A percentile compares a stretch with the other conserved stretches of the same genome.
Conservation (phyloP, 2,329 filamentous ascomycete genomes). For the Plectosphaerella plurivora region DNA sequence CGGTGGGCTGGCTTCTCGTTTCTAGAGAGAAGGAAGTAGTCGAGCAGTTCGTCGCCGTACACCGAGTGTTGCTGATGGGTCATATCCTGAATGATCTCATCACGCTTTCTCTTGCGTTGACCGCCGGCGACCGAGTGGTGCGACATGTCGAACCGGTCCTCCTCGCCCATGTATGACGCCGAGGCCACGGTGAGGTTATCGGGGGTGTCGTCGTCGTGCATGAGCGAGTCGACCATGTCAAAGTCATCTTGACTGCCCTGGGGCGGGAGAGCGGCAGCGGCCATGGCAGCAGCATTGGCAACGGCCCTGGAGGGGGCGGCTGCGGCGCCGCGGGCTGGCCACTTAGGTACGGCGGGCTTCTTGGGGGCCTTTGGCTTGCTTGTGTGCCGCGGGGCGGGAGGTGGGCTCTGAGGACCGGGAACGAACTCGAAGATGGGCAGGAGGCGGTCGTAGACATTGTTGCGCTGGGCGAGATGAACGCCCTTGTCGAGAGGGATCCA, state of each 20-base stretch:
- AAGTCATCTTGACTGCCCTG: slow-evolving; percentile 49
- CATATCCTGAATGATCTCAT: slow-evolving; percentile 55
- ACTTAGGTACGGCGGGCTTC: slow-evolving; percentile 60
- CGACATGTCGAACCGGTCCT: slow-evolving; percentile 69
- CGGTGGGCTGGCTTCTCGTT: slow-evolving; percentile 68
- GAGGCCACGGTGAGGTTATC: slow-evolving; percentile 81
- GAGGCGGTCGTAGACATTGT: slow-evolving; percentile 80
- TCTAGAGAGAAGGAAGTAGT: slow-evolving; percentile 89
- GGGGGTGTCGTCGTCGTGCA: slow-evolving; percentile 75
- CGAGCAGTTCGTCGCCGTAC: slow-evolving; percentile 88
- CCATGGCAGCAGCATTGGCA: slow-evolving; percentile 16
- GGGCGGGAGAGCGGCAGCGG: slow-evolving; percentile 3
- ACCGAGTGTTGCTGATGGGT: slow-evolving; percentile 82
- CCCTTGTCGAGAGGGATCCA: slow-evolving; percentile 90
- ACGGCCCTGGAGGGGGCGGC: slow-evolving; percentile 7
- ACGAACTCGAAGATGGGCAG: slow-evolving; percentile 85
- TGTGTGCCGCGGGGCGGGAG: slow-evolving; percentile 88
- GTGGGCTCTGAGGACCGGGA: slow-evolving; percentile 80
- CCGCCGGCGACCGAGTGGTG: slow-evolving; percentile 48
- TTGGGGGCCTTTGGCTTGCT: slow-evolving; percentile 79
- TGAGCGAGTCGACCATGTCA: slow-evolving; percentile 56
- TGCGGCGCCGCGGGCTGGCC: slow-evolving; percentile 23
- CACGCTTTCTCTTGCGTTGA: slow-evolving; percentile 72
- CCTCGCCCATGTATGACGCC: slow-evolving; percentile 79
- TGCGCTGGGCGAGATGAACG: slow-evolving; percentile 76